Evolutionary conservation across 805 yeast species (phyloP).

Genomic region (Ogataea thermomethanolica): DNA sequence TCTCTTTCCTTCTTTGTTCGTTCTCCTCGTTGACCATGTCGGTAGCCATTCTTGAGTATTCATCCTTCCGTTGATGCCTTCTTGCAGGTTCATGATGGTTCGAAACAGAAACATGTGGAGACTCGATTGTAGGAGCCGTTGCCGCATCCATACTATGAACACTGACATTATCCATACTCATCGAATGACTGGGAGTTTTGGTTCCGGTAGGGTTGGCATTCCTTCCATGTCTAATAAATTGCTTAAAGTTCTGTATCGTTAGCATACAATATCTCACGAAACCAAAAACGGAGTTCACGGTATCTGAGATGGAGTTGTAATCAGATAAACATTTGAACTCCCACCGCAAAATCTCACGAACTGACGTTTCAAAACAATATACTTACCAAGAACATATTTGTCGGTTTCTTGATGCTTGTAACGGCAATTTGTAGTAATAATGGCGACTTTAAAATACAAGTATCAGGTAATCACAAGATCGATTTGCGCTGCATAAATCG

Average conservation of each 20-base stretch:
- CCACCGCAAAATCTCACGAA: background rate
- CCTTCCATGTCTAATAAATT: slow-evolving; percentile 43
- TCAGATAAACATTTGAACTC: background rate
- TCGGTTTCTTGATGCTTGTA: too few relatives aligned
- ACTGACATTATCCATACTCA: slow-evolving; percentile 7
- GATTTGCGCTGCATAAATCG: slow-evolving; percentile 1
- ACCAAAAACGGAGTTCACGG: too few relatives aligned
- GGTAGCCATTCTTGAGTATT: slow-evolving; percentile 31
- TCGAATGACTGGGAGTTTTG: slow-evolving; percentile 8
- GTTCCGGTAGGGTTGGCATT: slow-evolving; percentile 14
- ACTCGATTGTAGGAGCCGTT: background rate
- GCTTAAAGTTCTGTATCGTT: slow-evolving; percentile 35
- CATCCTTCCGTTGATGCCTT: slow-evolving; percentile 24
- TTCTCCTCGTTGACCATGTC: slow-evolving; percentile 34
- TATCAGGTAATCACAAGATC: background rate
- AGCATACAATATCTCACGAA: background rate
- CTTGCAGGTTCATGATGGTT: slow-evolving; percentile 4
- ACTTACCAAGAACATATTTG: slow-evolving; percentile 8
- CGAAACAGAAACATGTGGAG: slow-evolving; percentile 2
- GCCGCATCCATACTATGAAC: slow-evolving; percentile 1
- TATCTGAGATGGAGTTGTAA: too few relatives aligned
- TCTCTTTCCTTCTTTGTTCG: slow-evolving; percentile 18
- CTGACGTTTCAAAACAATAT: background rate
- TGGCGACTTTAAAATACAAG: background rate
- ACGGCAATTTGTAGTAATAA: background rate